Evolutionary conservation across 805 yeast genomes (phyloP).

Genomic region (Ogataea methylovora): DNA sequence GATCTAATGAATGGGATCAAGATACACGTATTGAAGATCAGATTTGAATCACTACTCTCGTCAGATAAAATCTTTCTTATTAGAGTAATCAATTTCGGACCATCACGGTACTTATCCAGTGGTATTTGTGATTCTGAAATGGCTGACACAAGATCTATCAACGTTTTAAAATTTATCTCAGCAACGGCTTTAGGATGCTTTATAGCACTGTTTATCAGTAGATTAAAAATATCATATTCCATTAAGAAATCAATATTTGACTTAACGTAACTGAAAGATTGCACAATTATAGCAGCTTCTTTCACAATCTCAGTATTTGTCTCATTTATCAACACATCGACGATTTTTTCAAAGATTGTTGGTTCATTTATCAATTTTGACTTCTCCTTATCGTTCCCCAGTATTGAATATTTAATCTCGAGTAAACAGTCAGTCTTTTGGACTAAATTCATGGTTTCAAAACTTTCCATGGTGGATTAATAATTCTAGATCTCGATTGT

Average conservation of each 20-base stretch:
- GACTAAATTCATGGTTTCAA: too few relatives aligned
- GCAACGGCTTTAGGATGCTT: slow-evolving; percentile 12
- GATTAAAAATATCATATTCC: slow-evolving; percentile 6
- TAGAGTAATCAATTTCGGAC: slow-evolving; percentile 8
- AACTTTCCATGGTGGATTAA: too few relatives aligned
- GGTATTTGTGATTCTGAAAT: slow-evolving; percentile 11
- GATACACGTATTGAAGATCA: slow-evolving; percentile 15
- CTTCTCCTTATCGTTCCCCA: slow-evolving; percentile 25
- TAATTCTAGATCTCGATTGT: too few relatives aligned
- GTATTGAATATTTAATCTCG: slow-evolving; percentile 11
- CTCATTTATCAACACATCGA: slow-evolving; percentile 7
- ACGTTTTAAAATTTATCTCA: slow-evolving; percentile 18
- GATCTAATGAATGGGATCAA: slow-evolving; percentile 18
- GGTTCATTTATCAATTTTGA: slow-evolving; percentile 2
- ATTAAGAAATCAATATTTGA: slow-evolving; percentile 14
- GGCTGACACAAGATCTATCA: slow-evolving; percentile 16
- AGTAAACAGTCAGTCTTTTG: slow-evolving; percentile 4
- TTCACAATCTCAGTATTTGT: slow-evolving; percentile 5
- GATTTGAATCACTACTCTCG: slow-evolving; percentile 3
- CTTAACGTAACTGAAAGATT: slow-evolving; percentile 20
- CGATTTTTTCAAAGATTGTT: slow-evolving; percentile 5
- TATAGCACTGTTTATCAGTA: slow-evolving; percentile 13
- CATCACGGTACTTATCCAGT: slow-evolving; percentile 4
- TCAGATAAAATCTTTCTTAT: slow-evolving; percentile 8
- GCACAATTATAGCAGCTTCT: slow-evolving; percentile 18